A percentile compares a stretch with the other conserved stretches of the same genome.
Evolutionary conservation across 306 rosid genomes (phyloP).

Genomic region (Trifolium fragiferum): DNA sequence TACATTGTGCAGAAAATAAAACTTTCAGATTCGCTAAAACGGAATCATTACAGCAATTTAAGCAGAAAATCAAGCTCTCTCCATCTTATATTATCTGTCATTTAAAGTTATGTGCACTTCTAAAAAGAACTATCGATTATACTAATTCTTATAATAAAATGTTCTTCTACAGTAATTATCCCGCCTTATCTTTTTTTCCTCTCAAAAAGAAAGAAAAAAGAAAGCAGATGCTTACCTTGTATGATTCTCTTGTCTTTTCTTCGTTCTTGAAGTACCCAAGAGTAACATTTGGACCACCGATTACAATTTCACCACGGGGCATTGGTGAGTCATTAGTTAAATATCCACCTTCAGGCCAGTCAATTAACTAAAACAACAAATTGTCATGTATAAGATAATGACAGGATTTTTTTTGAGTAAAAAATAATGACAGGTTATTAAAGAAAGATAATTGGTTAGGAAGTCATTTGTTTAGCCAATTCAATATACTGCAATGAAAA

Average conservation of each 20-base stretch:
- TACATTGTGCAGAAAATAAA: conserved; percentile 1
- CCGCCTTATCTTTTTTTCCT: not conserved
- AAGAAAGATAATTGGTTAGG: not conserved
- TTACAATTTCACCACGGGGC: conserved; percentile 94
- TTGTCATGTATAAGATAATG: conserved; percentile 28
- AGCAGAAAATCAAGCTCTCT: not conserved
- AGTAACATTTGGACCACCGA: conserved; percentile 96
- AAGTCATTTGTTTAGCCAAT: not conserved
- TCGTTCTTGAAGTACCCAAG: conserved; percentile 95
- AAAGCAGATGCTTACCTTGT: conserved; percentile 64
- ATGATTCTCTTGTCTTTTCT: conserved; percentile 84
- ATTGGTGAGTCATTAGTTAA: conserved; percentile 66
- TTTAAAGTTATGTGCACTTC: not conserved
- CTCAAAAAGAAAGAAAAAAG: not conserved
- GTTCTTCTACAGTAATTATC: not conserved
- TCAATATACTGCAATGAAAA: not conserved
- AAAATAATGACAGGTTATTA: not conserved
- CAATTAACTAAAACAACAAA: conserved; percentile 63
- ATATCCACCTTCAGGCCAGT: conserved; percentile 98
- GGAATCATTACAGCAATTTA: not conserved
- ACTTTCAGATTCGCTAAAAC: conserved; percentile 28
- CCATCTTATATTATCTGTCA: too few species aligned
- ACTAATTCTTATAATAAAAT: not conserved
- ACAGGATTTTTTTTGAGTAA: too few species aligned
- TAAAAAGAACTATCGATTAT: not conserved